Conservation (phyloP, 306 rosid genomes). For the Rosa lucieae region DNA sequence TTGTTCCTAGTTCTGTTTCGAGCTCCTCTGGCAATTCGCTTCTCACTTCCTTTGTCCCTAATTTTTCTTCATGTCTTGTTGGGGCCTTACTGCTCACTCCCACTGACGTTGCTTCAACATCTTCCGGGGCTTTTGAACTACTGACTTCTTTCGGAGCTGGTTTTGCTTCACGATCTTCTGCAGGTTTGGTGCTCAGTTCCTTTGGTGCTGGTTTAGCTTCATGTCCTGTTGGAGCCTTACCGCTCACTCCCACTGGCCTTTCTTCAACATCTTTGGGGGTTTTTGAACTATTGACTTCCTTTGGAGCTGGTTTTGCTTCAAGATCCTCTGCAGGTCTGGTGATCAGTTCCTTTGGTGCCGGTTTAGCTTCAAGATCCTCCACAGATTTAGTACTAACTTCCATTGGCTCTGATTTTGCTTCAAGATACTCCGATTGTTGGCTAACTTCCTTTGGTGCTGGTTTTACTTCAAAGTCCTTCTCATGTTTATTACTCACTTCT, state of each 20-base stretch:
- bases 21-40: neutral
- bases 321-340: neutral
- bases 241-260: neutral
- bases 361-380: no score
- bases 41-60: neutral
- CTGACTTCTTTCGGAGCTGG: neutral
- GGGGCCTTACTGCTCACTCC: neutral
- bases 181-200: neutral
- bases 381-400: no score
- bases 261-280: neutral
- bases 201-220: neutral
- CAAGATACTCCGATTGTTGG: neutral
- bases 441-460: no score
- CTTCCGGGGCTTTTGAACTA: neutral
- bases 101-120: neutral
- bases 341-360: neutral
- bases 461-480: neutral
- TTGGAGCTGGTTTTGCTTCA: neutral
- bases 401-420: no score
- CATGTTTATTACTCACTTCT: neutral
- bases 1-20: neutral
- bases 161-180: neutral
- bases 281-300: neutral
- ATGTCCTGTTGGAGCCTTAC: neutral
- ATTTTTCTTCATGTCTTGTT: neutral